phyloP scores from a whole-genome alignment of 1,139 yeast genomes.

The Magnusiomyces clavatus region DNA sequence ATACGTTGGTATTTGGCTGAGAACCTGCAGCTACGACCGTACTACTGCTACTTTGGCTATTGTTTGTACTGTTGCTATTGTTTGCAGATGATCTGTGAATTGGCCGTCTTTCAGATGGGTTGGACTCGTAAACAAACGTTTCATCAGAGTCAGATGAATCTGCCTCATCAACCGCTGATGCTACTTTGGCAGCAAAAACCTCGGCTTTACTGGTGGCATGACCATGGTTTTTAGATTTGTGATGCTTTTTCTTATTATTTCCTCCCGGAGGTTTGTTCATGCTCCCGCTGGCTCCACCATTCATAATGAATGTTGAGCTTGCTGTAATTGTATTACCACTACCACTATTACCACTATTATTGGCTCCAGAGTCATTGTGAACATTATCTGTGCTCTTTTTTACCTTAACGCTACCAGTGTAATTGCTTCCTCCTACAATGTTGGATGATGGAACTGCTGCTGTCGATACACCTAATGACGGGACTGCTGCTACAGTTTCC shows the following conservation, averaged over 20 bases:
- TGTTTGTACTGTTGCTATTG: neutral
- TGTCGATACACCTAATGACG: slow-evolving; percentile 29
- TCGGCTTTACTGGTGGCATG: slow-evolving; percentile 55
- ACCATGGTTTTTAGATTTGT: neutral
- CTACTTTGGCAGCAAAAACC: slow-evolving; percentile 86
- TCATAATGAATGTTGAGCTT: neutral
- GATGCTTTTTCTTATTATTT: slow-evolving; percentile 20
- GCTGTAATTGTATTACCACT: slow-evolving; percentile 16
- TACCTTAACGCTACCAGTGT: slow-evolving; percentile 18
- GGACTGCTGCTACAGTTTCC: slow-evolving; percentile 36
- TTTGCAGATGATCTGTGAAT: neutral
- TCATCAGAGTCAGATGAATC: slow-evolving; percentile 86
- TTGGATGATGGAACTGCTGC: slow-evolving; percentile 15
- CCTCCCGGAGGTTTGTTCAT: too few species aligned
- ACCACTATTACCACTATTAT: neutral
- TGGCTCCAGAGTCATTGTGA: slow-evolving; percentile 8
- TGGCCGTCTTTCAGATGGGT: slow-evolving; percentile 27
- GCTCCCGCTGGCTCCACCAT: too few species aligned
- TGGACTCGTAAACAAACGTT: slow-evolving; percentile 81
- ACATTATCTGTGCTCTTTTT: slow-evolving; percentile 31
- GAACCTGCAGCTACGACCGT: neutral
- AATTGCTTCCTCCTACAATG: too few species aligned
- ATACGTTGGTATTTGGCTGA: slow-evolving; percentile 7
- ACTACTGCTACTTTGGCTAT: neutral
- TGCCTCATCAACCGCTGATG: slow-evolving; percentile 88